Evolutionary conservation across 176 grass and related monocot genomes (phyloP).

Genomic region (Juncus inflexus): DNA sequence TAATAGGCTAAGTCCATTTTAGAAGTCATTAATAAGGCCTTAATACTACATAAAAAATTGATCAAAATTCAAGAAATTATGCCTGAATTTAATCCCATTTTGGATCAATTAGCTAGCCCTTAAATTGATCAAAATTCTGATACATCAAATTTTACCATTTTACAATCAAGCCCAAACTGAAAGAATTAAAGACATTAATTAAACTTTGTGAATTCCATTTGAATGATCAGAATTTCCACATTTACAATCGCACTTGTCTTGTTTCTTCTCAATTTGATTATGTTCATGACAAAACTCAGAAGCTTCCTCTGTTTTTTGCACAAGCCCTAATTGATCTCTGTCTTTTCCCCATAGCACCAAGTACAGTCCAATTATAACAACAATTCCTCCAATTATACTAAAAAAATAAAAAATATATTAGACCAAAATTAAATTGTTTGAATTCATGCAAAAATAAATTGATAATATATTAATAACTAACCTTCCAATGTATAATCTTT

Average conservation of each 20-base stretch:
- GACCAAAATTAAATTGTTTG: not conserved
- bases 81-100: too few relatives aligned
- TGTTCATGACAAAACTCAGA: conserved; percentile 33
- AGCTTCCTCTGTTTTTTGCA: conserved; percentile 16
- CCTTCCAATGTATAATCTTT: conserved; percentile 70
- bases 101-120: too few relatives aligned
- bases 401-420: not conserved
- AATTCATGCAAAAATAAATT: not conserved
- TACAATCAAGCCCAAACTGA: conserved; percentile 23
- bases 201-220: conserved; percentile 29
- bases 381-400: conserved; percentile 64
- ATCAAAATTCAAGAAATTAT: too few relatives aligned
- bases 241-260: not conserved
- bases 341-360: conserved; percentile 83
- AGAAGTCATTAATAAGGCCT: too few relatives aligned
- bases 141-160: conserved; percentile 4
- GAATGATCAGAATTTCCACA: conserved; percentile 1
- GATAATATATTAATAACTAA: conserved; percentile 4
- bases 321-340: conserved; percentile 35
- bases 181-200: conserved; percentile 17
- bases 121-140: not conserved
- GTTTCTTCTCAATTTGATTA: not conserved
- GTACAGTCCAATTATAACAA: conserved; percentile 72
- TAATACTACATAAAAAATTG: too few relatives aligned
- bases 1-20: too few relatives aligned